phyloP scores from a whole-genome alignment of 441 rosid species.

The Pelargonium myrrhifolium region DNA sequence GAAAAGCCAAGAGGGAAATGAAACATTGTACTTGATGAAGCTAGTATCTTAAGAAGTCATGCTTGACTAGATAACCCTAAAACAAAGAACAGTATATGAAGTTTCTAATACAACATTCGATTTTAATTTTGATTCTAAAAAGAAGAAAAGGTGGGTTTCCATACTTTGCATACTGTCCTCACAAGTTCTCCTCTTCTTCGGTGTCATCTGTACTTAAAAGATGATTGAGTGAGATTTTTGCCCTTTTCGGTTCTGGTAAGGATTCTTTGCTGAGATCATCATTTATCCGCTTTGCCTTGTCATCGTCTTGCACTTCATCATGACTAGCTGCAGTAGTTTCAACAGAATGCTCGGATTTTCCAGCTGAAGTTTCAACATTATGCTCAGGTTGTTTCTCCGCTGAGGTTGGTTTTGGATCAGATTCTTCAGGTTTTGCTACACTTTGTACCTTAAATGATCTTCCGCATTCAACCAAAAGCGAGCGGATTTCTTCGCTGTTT shows the following conservation, averaged over 20 bases:
- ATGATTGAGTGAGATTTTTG: constrained; percentile 56
- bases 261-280: constrained; percentile 33
- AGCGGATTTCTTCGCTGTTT: constrained; percentile 38
- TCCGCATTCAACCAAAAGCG: constrained; percentile 47
- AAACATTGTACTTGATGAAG: no score
- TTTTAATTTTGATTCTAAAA: no score
- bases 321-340: constrained; percentile 22
- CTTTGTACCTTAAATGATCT: constrained; percentile 23
- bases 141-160: no score
- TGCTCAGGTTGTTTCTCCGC: constrained; percentile 12
- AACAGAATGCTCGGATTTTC: constrained; percentile 16
- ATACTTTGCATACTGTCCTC: background rate
- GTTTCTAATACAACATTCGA: no score
- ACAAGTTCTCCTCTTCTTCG: constrained; percentile 32
- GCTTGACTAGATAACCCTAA: no score
- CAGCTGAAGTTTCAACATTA: background rate
- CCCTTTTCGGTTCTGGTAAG: constrained; percentile 39
- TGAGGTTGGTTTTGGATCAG: constrained; percentile 24
- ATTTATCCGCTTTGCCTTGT: constrained; percentile 39
- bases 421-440: constrained; percentile 26
- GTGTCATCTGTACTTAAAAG: constrained; percentile 56
- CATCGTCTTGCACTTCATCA: constrained; percentile 20
- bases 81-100: no score
- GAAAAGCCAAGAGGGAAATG: no score
- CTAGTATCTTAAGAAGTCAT: no score